Evolutionary conservation across 495 filamentous ascomycete species (phyloP).

Genomic region (Friedmanniomyces endolithicus): DNA sequence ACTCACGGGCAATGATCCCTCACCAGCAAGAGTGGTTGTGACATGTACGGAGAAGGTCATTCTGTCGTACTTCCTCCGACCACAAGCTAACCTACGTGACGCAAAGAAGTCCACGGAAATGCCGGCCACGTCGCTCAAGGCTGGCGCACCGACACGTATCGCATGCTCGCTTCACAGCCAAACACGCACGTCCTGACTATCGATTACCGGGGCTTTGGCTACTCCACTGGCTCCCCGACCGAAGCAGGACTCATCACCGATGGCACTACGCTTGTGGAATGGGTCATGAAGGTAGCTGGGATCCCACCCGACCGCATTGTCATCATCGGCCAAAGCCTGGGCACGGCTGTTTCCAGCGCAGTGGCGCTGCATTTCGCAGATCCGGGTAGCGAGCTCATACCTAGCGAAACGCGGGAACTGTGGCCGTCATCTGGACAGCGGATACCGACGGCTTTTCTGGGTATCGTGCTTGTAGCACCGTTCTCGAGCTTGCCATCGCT

Average conservation of each 20-base stretch:
- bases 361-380: slow-evolving; percentile 55
- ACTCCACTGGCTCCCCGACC: slow-evolving; percentile 64
- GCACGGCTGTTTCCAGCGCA: slow-evolving; percentile 68
- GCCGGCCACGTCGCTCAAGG: slow-evolving; percentile 43
- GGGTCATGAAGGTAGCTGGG: slow-evolving; percentile 50
- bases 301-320: slow-evolving; percentile 62
- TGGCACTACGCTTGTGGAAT: slow-evolving; percentile 56
- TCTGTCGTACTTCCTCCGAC: not conserved
- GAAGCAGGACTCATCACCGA: slow-evolving; percentile 76
- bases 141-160: slow-evolving; percentile 40
- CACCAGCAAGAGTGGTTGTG: slow-evolving; percentile 27
- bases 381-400: slow-evolving; percentile 11
- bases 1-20: slow-evolving; percentile 21
- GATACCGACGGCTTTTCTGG: slow-evolving; percentile 40
- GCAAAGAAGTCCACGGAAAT: slow-evolving; percentile 28
- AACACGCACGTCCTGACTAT: slow-evolving; percentile 57
- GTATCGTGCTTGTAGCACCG: slow-evolving; percentile 62
- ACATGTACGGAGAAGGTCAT: slow-evolving; percentile 19
- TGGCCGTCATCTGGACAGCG: not conserved
- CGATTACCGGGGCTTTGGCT: slow-evolving; percentile 85
- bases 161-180: slow-evolving; percentile 30
- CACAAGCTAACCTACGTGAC: not conserved
- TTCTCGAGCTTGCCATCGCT: slow-evolving; percentile 66
- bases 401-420: not conserved
- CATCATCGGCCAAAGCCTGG: slow-evolving; percentile 78